Percentiles rank a stretch among this genome's conserved stretches.
These are phyloP conservation scores for Fraxinus angustifolia DNA, from an alignment of 305 asterid species.

Conservation along the genomic window DNA sequence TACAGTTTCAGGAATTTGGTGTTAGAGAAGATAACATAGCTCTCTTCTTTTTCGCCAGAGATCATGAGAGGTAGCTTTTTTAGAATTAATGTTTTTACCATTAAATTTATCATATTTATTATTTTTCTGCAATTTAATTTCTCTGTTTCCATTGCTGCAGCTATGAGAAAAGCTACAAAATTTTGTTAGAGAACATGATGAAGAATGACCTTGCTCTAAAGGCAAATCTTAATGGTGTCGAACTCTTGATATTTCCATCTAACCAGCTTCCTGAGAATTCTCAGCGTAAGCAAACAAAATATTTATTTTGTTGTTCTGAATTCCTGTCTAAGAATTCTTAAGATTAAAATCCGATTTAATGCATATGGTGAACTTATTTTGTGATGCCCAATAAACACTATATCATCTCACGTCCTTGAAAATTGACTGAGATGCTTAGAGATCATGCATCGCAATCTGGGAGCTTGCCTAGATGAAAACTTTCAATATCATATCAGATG, in stretches of 20 bases:
- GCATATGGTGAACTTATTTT: not conserved
- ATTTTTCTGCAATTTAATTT: conserved; percentile 24
- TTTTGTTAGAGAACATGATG: conserved; percentile 73
- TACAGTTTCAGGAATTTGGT: conserved; percentile 80
- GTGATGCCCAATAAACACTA: not conserved
- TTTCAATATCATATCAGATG: not conserved
- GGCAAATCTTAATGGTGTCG: conserved; percentile 69
- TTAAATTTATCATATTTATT: conserved; percentile 15
- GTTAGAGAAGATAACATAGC: conserved; percentile 76
- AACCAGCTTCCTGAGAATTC: conserved; percentile 74
- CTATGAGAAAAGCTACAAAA: conserved; percentile 69
- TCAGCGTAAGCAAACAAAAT: conserved; percentile 54
- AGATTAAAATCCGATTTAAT: not conserved
- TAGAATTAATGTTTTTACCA: conserved; percentile 4
- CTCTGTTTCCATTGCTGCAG: conserved; percentile 44
- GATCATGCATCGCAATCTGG: not conserved
- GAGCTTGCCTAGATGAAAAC: not conserved
- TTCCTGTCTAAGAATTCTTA: conserved; percentile 13
- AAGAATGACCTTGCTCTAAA: conserved; percentile 77
- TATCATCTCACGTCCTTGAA: not conserved
- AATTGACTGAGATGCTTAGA: not conserved
- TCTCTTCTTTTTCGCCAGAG: conserved; percentile 83
- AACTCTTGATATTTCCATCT: conserved; percentile 87
- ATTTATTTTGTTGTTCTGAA: conserved; percentile 4
- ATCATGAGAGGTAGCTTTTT: conserved; percentile 59